Percentiles rank a stretch among this genome's conserved stretches.
Conservation (phyloP, 352 stramenopile species). For the Globisporangium barbulae region DNA sequence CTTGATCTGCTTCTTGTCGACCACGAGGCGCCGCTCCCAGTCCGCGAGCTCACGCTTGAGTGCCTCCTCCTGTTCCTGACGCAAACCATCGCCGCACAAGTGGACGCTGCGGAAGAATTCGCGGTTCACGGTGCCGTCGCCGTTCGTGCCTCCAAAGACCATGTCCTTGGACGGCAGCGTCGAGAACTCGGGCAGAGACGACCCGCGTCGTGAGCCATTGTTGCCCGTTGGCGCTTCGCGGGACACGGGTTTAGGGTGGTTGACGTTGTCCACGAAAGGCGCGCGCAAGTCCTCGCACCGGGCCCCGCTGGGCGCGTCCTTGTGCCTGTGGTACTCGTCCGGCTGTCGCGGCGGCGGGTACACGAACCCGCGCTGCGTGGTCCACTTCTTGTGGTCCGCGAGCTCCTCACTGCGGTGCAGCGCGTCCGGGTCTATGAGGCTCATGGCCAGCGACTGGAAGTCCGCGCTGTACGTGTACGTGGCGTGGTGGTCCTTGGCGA, state of each 20-base stretch:
- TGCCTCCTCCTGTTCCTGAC: slow-evolving; percentile 70
- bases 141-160: slow-evolving; percentile 85
- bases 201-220: background rate
- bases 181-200: slow-evolving; percentile 49
- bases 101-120: slow-evolving; percentile 88
- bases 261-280: slow-evolving; percentile 84
- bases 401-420: slow-evolving; percentile 48
- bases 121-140: slow-evolving; percentile 51
- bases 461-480: slow-evolving; percentile 88
- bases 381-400: slow-evolving; percentile 61
- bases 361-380: slow-evolving; percentile 83
- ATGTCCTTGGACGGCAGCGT: slow-evolving; percentile 84
- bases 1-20: slow-evolving; percentile 83
- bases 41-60: slow-evolving; percentile 57
- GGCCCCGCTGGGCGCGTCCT: slow-evolving; percentile 64
- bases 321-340: slow-evolving; percentile 71
- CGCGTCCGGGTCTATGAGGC: slow-evolving; percentile 71
- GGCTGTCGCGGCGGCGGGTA: slow-evolving; percentile 72
- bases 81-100: slow-evolving; percentile 75
- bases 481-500: slow-evolving; percentile 49
- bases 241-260: slow-evolving; percentile 60
- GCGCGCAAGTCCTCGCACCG: slow-evolving; percentile 79
- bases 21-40: slow-evolving; percentile 80
- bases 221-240: slow-evolving; percentile 24
- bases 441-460: slow-evolving; percentile 85